Conservation (phyloP, 2,329 filamentous ascomycete species). For the Mycosphaerella sp. region DNA sequence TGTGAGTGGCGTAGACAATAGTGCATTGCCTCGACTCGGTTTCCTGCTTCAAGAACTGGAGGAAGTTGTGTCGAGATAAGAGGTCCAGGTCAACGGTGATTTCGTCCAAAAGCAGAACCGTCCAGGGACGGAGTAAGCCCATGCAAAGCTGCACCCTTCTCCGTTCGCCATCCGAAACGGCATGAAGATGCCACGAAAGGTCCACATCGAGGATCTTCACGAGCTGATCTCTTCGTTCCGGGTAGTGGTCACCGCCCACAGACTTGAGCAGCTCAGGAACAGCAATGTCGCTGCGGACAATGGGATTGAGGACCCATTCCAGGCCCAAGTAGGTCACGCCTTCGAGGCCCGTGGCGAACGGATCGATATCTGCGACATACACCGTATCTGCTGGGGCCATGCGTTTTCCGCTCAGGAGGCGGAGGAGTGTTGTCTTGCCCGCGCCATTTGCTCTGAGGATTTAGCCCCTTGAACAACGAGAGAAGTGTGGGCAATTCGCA, state of each 20-base stretch:
- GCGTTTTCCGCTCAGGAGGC: slow-evolving; percentile 89
- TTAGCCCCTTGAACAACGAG: slow-evolving; percentile 21
- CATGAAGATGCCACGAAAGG: slow-evolving; percentile 87
- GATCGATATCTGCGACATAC: slow-evolving; percentile 74
- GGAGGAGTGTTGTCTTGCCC: slow-evolving; percentile 93
- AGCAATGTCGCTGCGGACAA: slow-evolving; percentile 90
- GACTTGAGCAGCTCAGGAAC: slow-evolving; percentile 77
- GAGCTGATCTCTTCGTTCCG: slow-evolving; percentile 76
- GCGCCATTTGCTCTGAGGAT: slow-evolving; percentile 70
- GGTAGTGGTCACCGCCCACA: slow-evolving; percentile 79
- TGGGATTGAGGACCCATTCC: slow-evolving; percentile 96
- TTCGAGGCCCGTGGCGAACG: slow-evolving; percentile 82
- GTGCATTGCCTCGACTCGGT: slow-evolving; percentile 77
- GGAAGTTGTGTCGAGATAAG: slow-evolving; percentile 74
- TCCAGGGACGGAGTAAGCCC: slow-evolving; percentile 89
- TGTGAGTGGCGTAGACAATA: slow-evolving; percentile 96
- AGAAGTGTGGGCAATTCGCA: not conserved
- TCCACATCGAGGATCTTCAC: slow-evolving; percentile 88
- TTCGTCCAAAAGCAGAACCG: slow-evolving; percentile 83
- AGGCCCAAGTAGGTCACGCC: slow-evolving; percentile 95
- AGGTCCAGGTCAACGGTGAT: slow-evolving; percentile 96
- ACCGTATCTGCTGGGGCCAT: slow-evolving; percentile 74
- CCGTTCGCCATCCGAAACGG: slow-evolving; percentile 87
- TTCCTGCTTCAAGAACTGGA: slow-evolving; percentile 79
- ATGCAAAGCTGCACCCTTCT: slow-evolving; percentile 91